Conservation (phyloP, 2,329 filamentous ascomycete species). For the Fusarium temperatum region DNA sequence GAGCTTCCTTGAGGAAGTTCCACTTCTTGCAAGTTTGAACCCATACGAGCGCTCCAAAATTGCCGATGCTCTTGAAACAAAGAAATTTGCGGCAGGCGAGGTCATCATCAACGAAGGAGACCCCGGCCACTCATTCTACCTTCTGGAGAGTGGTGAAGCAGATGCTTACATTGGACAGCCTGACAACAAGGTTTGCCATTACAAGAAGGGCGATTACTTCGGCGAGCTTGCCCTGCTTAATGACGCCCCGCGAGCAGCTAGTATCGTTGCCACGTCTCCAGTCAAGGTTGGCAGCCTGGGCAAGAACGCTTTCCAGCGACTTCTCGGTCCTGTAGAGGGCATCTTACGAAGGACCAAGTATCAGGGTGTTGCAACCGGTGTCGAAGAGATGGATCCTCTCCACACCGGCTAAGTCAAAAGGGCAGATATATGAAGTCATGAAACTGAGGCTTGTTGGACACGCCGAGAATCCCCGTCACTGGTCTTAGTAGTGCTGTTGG, state of each 20-base stretch:
- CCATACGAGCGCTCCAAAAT: conserved; percentile 97
- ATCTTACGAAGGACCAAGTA: conserved; percentile 87
- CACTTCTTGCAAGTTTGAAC: conserved; percentile 82
- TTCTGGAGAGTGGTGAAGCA: conserved; percentile 87
- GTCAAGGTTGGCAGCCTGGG: conserved; percentile 93
- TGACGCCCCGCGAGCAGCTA: conserved; percentile 91
- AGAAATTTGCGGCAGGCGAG: conserved; percentile 82
- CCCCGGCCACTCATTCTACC: conserved; percentile 88
- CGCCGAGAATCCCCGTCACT: background rate
- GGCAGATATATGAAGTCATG: background rate
- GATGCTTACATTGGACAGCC: conserved; percentile 84
- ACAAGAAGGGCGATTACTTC: conserved; percentile 95
- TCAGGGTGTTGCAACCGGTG: conserved; percentile 66
- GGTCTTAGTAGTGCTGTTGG: conserved; percentile 6
- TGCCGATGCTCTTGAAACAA: conserved; percentile 91
- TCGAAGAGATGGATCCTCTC: conserved; percentile 75
- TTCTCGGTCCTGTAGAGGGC: conserved; percentile 91
- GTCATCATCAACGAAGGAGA: conserved; percentile 93
- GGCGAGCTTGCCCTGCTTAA: conserved; percentile 94
- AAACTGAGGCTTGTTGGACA: background rate
- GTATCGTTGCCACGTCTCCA: conserved; percentile 82
- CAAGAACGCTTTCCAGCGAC: conserved; percentile 92
- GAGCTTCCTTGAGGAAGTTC: conserved; percentile 93
- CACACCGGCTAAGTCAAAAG: conserved; percentile 48
- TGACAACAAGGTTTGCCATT: conserved; percentile 77